These are phyloP conservation scores for Stenogyne calaminthoides DNA, from an alignment of 305 asterid species.

Conservation along the genomic window DNA sequence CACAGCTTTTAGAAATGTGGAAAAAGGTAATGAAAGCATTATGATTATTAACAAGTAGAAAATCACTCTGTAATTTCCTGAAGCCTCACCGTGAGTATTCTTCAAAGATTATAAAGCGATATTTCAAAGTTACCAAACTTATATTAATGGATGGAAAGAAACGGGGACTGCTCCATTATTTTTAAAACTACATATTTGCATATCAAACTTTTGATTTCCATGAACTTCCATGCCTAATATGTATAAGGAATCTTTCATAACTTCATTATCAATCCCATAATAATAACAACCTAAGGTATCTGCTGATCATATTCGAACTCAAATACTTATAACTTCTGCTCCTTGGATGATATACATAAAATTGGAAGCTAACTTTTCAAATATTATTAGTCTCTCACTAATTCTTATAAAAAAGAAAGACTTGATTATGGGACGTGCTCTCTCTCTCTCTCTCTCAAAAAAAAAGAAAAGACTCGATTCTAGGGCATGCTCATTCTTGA, in stretches of 20 bases:
- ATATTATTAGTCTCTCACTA: background rate
- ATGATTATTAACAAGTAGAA: no score
- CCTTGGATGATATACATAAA: background rate
- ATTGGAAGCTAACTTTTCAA: background rate
- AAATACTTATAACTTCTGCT: background rate
- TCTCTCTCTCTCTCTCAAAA: background rate
- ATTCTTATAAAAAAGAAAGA: no score
- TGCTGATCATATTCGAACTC: background rate
- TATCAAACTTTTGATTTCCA: background rate
- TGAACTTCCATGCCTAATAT: background rate
- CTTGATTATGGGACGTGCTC: background rate
- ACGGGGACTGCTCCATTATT: no score
- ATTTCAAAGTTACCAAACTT: no score
- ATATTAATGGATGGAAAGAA: no score
- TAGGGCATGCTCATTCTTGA: background rate
- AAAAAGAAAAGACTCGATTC: background rate
- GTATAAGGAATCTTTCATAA: background rate
- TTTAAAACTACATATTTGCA: background rate
- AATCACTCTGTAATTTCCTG: no score
- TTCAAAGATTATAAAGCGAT: no score
- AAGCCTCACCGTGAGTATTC: no score
- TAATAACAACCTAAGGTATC: background rate
- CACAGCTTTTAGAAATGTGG: background rate
- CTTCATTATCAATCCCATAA: conserved; percentile 1
- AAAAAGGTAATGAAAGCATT: background rate